Conservation (phyloP, 805 yeast genomes). For the Kodamaea sagamina region DNA sequence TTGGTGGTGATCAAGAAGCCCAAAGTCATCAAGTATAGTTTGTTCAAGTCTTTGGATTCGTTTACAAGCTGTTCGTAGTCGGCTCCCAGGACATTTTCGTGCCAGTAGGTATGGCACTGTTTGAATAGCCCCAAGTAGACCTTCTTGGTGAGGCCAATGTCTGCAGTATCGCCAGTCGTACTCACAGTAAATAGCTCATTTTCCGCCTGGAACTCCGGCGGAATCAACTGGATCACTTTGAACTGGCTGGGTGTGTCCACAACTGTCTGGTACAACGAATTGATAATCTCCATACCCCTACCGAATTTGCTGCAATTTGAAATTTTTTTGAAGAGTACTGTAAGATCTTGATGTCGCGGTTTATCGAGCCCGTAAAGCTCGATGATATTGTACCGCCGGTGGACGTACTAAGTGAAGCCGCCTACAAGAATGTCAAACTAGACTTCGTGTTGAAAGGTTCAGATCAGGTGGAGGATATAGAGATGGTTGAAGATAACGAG, state of each 20-base stretch:
- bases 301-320: background rate
- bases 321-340: background rate
- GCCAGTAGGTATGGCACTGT: slow-evolving; percentile 35
- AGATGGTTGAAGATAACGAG: background rate
- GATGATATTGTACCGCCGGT: slow-evolving; percentile 24
- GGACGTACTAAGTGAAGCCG: slow-evolving; percentile 34
- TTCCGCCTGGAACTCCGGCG: slow-evolving; percentile 5
- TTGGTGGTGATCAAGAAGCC: slow-evolving; percentile 40
- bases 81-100: slow-evolving; percentile 10
- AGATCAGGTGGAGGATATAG: slow-evolving; percentile 1
- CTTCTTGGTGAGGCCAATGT: slow-evolving; percentile 35
- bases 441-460: slow-evolving; percentile 22
- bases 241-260: background rate
- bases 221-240: slow-evolving; percentile 16
- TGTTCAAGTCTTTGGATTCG: slow-evolving; percentile 12
- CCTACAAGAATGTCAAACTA: slow-evolving; percentile 31
- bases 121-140: slow-evolving; percentile 33
- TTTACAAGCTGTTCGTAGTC: slow-evolving; percentile 3
- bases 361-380: background rate
- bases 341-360: background rate
- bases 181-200: background rate
- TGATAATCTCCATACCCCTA: slow-evolving; percentile 8
- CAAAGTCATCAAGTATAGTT: slow-evolving; percentile 32
- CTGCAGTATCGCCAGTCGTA: slow-evolving; percentile 17
- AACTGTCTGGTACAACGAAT: background rate